Base-by-base conservation (phyloP, 768 basidiomycete genomes). In the Omphalotus guepiniiformis region DNA sequence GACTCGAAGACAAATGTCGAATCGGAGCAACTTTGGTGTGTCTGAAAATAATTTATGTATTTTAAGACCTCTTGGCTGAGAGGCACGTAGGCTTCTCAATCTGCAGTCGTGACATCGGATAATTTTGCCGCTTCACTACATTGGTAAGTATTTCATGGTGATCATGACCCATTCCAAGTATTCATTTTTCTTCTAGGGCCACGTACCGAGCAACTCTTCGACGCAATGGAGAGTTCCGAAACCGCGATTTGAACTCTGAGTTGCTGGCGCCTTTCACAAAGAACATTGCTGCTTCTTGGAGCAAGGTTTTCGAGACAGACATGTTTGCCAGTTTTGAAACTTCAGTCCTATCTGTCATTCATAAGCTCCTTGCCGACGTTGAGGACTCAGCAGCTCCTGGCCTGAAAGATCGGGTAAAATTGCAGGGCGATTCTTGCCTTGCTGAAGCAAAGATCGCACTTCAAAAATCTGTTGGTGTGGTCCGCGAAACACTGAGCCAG, bases 231-330 rank as follows among this genome's bases (percentile, higher is more conserved):
- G 59, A 69, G 6, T 83, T 69, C 64, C 72, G 77, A 29, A n/a
- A n/a, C n/a, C 68, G 71, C n/a, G 77, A 82, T 54, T 65, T 83
- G n/a, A 84, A 82, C 52, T 70, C 74, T 3, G 79, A 82, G 51
- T 61, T 84, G 1, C 63, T 76, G 28, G 69, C 69, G 16, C 81
- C 81, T 1, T 78, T 84, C 60, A 81, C 79, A 1, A 69, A 68
- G 34, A 75, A 74, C 50, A 80, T 84, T 39, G 80, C 80, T 2
- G 66, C 65, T 47, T 73, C 75, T 6, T 83, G 80, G 81, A 67
- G 71, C 15, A 68, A 74, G 55, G 67, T 82, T n/a, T 83, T 82
- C 50, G 80, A 83, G 56, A 68, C 73, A 0, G 76, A 82, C 53
- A 61, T 82, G 8, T 80, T 83, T 54, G 65, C 60, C 1, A 57